These are phyloP conservation scores for Discostella stelligeroides DNA, from an alignment of 108 stramenopile genomes.

Conservation along the genomic window DNA sequence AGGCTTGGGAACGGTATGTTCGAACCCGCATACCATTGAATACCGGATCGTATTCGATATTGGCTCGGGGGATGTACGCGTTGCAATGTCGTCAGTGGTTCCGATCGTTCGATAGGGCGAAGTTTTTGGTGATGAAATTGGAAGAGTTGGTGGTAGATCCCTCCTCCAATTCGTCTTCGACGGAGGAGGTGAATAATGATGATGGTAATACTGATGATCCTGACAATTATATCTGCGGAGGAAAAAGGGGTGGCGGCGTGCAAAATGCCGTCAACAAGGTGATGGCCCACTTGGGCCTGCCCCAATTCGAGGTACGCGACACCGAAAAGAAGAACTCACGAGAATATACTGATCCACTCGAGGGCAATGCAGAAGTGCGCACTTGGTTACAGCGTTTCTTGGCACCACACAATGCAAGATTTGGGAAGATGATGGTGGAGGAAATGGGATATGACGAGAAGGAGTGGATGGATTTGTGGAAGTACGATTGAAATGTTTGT, in stretches of 20 bases:
- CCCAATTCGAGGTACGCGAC: conserved; percentile 40
- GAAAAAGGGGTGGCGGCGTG: conserved; percentile 31
- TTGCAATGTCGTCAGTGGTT: conserved; percentile 94
- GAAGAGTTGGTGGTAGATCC: conserved; percentile 67
- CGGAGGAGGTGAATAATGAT: not conserved
- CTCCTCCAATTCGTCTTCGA: not conserved
- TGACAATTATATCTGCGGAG: not conserved
- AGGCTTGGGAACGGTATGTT: conserved; percentile 73
- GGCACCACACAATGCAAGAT: conserved; percentile 45
- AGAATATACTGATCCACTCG: conserved; percentile 37
- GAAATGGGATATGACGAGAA: conserved; percentile 38
- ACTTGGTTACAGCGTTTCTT: conserved; percentile 49
- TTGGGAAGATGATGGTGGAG: conserved; percentile 38
- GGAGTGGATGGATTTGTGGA: conserved; percentile 45
- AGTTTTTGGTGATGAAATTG: conserved; percentile 76
- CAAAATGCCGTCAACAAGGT: conserved; percentile 53
- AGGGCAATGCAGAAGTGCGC: conserved; percentile 39
- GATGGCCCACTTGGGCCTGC: conserved; percentile 60
- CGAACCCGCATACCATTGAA: conserved; percentile 69
- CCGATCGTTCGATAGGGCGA: conserved; percentile 65
- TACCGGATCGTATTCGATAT: conserved; percentile 88
- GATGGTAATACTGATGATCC: not conserved
- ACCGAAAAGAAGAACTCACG: conserved; percentile 44
- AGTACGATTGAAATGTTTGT: too few relatives aligned
- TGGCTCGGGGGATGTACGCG: conserved; percentile 92